Evolutionary conservation across 306 rosid genomes (phyloP).

Genomic region (Canavalia gladiata): DNA sequence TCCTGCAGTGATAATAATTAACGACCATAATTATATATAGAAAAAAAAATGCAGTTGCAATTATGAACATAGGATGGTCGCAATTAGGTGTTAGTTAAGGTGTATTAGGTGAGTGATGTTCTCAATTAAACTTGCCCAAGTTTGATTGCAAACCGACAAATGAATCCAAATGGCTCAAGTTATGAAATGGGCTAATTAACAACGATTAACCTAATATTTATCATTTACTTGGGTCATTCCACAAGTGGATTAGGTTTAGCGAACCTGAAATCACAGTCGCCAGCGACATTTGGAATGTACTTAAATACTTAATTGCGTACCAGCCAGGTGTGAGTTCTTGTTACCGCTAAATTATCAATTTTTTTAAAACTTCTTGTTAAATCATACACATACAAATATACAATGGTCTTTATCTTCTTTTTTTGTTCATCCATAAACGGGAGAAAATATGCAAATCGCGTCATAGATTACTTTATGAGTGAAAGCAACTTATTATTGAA

Average conservation of each 20-base stretch:
- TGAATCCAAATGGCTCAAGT: conserved; percentile 27
- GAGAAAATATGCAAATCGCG: background rate
- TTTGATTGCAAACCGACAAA: conserved; percentile 48
- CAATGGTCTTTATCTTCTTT: background rate
- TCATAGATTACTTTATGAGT: background rate
- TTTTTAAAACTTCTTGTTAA: background rate
- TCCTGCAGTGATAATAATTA: background rate
- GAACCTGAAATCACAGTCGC: conserved; percentile 27
- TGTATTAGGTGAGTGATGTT: conserved; percentile 50
- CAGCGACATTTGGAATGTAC: conserved; percentile 14
- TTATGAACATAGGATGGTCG: background rate
- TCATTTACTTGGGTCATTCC: conserved; percentile 25
- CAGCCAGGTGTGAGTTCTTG: conserved; percentile 7
- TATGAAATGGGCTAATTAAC: conserved; percentile 20
- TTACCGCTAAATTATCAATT: background rate
- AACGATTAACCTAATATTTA: conserved; percentile 49
- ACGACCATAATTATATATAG: background rate
- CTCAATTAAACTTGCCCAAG: conserved; percentile 14
- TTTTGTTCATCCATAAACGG: background rate
- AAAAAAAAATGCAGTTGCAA: background rate
- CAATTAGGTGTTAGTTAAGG: conserved; percentile 43
- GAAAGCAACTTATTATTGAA: background rate
- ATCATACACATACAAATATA: conserved; percentile 14
- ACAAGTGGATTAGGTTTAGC: conserved; percentile 45
- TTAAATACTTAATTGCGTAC: background rate